These are phyloP conservation scores for Coemansia erecta DNA, from an alignment of 192 early-diverging fungal species.

Conservation along the genomic window DNA sequence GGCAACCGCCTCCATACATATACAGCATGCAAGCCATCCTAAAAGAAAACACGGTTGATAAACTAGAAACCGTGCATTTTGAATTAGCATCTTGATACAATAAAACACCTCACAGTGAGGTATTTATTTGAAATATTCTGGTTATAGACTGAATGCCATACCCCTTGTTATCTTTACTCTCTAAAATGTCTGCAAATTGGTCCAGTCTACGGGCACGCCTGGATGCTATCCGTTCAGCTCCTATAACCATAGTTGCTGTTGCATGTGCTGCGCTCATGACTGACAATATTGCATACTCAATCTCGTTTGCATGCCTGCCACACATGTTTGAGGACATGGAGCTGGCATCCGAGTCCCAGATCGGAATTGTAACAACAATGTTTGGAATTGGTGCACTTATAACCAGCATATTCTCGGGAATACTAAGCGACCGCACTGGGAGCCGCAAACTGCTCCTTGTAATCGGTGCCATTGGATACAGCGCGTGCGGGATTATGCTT, in stretches of 20 bases:
- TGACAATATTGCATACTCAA: slow-evolving; percentile 37
- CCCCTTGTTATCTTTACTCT: no score
- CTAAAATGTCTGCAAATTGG: no score
- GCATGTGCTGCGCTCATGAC: slow-evolving; percentile 32
- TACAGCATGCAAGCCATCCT: no score
- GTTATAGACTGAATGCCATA: no score
- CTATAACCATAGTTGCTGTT: slow-evolving; percentile 21
- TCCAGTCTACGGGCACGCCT: no score
- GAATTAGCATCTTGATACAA: no score
- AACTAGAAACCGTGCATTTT: no score
- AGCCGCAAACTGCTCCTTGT: slow-evolving; percentile 39
- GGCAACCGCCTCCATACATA: no score
- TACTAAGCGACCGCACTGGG: slow-evolving; percentile 31
- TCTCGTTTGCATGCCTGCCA: slow-evolving; percentile 45
- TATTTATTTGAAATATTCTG: no score
- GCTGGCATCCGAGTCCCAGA: slow-evolving; percentile 31
- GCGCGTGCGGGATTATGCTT: slow-evolving; percentile 19
- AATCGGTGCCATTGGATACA: slow-evolving; percentile 29
- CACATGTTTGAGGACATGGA: slow-evolving; percentile 49
- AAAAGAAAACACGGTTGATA: no score
- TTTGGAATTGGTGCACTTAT: slow-evolving; percentile 37
- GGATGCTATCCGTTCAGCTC: slow-evolving; percentile 14
- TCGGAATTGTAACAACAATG: slow-evolving; percentile 37
- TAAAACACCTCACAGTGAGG: no score
- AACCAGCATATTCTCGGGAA: slow-evolving; percentile 35